A percentile compares a stretch with the other conserved stretches of the same genome.
phyloP scores from a whole-genome alignment of 331 rosid species.

The Quercus lobata region DNA sequence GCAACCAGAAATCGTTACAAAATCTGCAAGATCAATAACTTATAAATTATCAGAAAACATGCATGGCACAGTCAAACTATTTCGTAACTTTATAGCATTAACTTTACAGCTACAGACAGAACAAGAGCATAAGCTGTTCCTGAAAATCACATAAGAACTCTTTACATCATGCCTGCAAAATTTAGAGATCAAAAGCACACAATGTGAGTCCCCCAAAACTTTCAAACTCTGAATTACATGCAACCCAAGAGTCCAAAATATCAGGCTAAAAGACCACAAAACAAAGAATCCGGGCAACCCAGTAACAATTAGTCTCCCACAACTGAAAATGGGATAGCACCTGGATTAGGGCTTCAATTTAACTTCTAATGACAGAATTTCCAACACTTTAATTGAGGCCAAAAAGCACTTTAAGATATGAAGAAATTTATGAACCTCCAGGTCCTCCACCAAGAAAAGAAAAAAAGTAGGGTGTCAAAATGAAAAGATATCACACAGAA shows the following conservation, averaged over 20 bases:
- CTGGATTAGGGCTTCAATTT: not conserved
- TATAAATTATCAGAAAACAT: not conserved
- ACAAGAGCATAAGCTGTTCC: not conserved
- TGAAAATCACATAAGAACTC: not conserved
- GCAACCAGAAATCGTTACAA: not conserved
- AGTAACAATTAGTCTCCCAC: not conserved
- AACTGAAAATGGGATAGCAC: not conserved
- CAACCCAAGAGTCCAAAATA: not conserved
- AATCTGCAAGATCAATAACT: not conserved
- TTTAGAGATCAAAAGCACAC: not conserved
- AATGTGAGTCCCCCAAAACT: not conserved
- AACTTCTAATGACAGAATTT: not conserved
- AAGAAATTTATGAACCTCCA: not conserved
- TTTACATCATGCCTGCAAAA: not conserved
- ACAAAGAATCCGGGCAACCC: not conserved
- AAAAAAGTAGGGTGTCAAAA: not conserved
- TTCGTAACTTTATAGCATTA: not conserved
- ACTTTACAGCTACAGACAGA: not conserved
- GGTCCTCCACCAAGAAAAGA: too few species aligned
- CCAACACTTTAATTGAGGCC: not conserved
- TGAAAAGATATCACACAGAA: not conserved
- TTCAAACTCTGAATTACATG: not conserved
- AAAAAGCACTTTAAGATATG: not conserved
- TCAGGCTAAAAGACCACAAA: not conserved
- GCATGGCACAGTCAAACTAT: not conserved